These are phyloP conservation scores for Colletotrichum filicis DNA, from an alignment of 2,329 filamentous ascomycete genomes.

Conservation along the genomic window DNA sequence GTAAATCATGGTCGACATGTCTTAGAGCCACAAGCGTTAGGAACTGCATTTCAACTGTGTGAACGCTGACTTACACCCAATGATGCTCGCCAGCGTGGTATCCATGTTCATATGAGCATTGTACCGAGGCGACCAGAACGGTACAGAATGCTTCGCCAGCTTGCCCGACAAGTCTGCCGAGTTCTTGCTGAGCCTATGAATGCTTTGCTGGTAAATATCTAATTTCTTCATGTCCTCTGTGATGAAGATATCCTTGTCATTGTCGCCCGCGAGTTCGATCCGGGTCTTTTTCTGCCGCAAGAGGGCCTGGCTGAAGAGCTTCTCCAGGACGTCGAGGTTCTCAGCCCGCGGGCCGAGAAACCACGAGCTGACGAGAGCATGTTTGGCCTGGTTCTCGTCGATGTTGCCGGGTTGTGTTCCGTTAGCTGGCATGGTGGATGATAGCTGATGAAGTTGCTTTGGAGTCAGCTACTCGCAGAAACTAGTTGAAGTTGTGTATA, in stretches of 20 bases:
- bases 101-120: slow-evolving; percentile 53
- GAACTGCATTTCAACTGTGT: slow-evolving; percentile 23
- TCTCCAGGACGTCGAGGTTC: slow-evolving; percentile 52
- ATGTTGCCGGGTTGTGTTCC: not conserved
- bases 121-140: slow-evolving; percentile 58
- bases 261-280: not conserved
- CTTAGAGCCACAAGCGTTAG: not conserved
- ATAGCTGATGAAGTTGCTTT: not conserved
- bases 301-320: slow-evolving; percentile 40
- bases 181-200: slow-evolving; percentile 44
- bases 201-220: slow-evolving; percentile 39
- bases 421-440: not conserved
- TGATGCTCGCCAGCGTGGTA: not conserved
- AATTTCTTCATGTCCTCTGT: slow-evolving; percentile 41
- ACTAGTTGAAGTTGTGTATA: not conserved
- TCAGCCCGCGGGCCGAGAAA: slow-evolving; percentile 55
- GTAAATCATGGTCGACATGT: not conserved
- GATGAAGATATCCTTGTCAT: not conserved
- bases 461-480: not conserved
- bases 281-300: not conserved
- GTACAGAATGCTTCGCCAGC: slow-evolving; percentile 51
- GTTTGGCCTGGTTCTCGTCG: not conserved
- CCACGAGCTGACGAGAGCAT: slow-evolving; percentile 47
- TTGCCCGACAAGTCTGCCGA: slow-evolving; percentile 47
- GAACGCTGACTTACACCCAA: not conserved